A percentile compares a stretch with the other conserved stretches of the same genome.
Conservation (phyloP, 805 yeast species). For the Myxozyma melibiosi region DNA sequence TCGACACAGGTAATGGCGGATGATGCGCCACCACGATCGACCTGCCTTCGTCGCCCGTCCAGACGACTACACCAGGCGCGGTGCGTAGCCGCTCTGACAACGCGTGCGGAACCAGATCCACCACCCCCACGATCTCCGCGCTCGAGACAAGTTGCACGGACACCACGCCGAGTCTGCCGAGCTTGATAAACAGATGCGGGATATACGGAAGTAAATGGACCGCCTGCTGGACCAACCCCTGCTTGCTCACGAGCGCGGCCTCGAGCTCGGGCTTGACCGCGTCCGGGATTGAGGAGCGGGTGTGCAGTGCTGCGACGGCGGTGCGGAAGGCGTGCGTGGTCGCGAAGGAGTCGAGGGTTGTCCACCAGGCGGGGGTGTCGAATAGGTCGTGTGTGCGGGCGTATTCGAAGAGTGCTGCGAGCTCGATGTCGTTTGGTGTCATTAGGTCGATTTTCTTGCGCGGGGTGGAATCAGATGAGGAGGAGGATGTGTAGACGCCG, state of each 20-base stretch:
- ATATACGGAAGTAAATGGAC: constrained; percentile 74
- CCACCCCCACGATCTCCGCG: neutral
- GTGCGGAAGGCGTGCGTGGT: constrained; percentile 52
- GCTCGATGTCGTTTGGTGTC: constrained; percentile 73
- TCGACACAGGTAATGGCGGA: neutral
- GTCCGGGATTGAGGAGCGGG: constrained; percentile 44
- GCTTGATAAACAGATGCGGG: constrained; percentile 66
- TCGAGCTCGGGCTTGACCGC: constrained; percentile 38
- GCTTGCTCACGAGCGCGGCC: constrained; percentile 35
- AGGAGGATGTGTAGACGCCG: neutral
- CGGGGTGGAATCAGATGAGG: neutral
- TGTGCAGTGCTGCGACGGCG: constrained; percentile 6
- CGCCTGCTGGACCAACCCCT: constrained; percentile 61
- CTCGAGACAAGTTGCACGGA: constrained; percentile 42
- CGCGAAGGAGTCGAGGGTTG: constrained; percentile 62
- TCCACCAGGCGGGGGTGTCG: constrained; percentile 73
- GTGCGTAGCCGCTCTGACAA: neutral
- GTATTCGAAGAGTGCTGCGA: constrained; percentile 55
- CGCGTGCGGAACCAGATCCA: neutral
- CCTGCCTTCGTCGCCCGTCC: constrained; percentile 27
- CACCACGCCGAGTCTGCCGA: constrained; percentile 66
- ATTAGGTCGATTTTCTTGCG: constrained; percentile 43
- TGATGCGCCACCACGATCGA: constrained; percentile 3
- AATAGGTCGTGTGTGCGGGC: constrained; percentile 49
- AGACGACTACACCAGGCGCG: constrained; percentile 28